Evolutionary conservation across 1,284 basidiomycete species (phyloP).

Genomic region (Apiotrichum akiyoshidainum): DNA sequence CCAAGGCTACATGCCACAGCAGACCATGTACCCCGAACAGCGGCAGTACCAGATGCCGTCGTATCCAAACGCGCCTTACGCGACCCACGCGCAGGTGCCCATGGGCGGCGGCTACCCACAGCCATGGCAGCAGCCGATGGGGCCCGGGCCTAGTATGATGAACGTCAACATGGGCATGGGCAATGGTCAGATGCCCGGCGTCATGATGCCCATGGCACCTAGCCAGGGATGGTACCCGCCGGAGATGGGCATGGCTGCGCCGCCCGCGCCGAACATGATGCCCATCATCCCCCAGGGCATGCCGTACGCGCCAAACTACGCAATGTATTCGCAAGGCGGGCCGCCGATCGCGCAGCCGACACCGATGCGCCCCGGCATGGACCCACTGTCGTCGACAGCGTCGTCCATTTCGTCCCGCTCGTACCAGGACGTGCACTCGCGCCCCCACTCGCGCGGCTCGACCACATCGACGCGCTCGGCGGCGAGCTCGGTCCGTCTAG

Average conservation of each 20-base stretch:
- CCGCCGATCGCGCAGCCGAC: constrained; percentile 35
- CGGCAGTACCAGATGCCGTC: constrained; percentile 7
- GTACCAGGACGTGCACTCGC: constrained; percentile 40
- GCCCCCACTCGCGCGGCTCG: constrained; percentile 46
- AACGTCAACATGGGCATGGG: not conserved
- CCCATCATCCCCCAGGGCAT: constrained; percentile 42
- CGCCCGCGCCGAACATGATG: constrained; percentile 24
- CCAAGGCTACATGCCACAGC: constrained; percentile 14
- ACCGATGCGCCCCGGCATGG: constrained; percentile 35
- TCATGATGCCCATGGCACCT: constrained; percentile 11
- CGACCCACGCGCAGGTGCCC: constrained; percentile 5
- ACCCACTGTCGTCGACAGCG: constrained; percentile 40
- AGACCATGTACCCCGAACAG: constrained; percentile 10
- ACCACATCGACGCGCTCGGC: constrained; percentile 45
- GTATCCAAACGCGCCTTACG: constrained; percentile 11
- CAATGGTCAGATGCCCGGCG: constrained; percentile 5
- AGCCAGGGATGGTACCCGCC: constrained; percentile 21
- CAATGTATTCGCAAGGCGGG: constrained; percentile 3
- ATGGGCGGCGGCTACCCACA: constrained; percentile 10
- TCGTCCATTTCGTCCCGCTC: constrained; percentile 45
- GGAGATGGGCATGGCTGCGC: constrained; percentile 19
- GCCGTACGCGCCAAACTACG: constrained; percentile 23
- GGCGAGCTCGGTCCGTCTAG: constrained; percentile 42
- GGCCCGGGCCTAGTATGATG: constrained; percentile 7
- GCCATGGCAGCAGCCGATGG: constrained; percentile 14